phyloP scores from a whole-genome alignment of 352 stramenopile genomes.

The Peronosclerospora sorghi region DNA sequence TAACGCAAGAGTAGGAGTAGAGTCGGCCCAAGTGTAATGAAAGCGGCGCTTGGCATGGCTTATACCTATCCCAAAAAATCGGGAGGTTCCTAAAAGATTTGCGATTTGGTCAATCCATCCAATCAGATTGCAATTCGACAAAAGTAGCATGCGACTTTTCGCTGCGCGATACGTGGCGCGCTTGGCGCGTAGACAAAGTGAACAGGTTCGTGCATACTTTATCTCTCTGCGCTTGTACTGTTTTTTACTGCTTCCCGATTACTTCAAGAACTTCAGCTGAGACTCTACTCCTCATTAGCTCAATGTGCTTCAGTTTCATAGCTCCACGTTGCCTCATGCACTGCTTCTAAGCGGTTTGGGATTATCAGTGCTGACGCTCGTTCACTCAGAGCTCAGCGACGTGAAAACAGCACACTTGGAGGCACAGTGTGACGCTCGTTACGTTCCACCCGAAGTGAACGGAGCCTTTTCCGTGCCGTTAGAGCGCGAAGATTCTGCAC shows the following conservation, averaged over 20 bases:
- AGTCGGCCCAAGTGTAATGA: no score
- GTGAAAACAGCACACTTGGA: conserved; percentile 10
- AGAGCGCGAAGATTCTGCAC: conserved; percentile 37
- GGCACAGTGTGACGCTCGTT: conserved; percentile 46
- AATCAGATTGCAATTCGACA: not conserved
- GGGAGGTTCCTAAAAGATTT: no score
- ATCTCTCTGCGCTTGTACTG: not conserved
- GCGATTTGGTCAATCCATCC: no score
- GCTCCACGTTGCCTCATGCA: conserved; percentile 28
- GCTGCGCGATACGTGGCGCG: conserved; percentile 19
- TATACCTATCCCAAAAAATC: no score
- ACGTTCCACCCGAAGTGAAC: conserved; percentile 31
- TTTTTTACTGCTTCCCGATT: not conserved
- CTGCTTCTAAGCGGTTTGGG: conserved; percentile 38
- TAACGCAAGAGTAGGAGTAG: no score
- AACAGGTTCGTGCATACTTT: conserved; percentile 16
- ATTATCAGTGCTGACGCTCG: conserved; percentile 34
- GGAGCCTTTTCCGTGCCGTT: conserved; percentile 39
- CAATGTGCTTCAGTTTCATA: conserved; percentile 9
- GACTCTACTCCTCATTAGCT: conserved; percentile 3
- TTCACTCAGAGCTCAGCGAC: conserved; percentile 20
- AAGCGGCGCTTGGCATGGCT: no score
- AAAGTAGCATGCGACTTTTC: conserved; percentile 23
- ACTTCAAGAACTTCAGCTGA: conserved; percentile 1
- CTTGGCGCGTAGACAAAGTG: conserved; percentile 15